Conservation (phyloP, 345 rosid species). For the Geranium brycei region DNA sequence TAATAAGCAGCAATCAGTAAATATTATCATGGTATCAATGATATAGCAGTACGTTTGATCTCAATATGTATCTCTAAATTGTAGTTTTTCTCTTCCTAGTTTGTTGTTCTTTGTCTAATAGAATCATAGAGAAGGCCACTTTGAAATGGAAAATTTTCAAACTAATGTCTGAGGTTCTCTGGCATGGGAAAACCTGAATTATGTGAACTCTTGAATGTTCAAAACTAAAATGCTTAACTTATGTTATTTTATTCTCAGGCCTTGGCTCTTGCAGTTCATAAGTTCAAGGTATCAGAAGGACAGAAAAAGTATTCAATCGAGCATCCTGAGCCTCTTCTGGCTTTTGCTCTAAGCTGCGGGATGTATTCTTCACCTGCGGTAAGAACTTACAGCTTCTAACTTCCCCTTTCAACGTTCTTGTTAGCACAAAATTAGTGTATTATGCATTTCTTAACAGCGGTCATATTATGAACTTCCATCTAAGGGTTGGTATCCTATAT, state of each 20-base stretch:
- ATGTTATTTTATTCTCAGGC: slow-evolving; percentile 29
- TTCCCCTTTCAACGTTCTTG: neutral
- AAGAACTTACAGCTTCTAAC: slow-evolving; percentile 12
- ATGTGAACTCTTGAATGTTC: neutral
- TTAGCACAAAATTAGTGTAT: neutral
- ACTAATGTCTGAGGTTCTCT: neutral
- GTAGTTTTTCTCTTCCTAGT: too few species aligned
- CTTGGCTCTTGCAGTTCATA: slow-evolving; percentile 74
- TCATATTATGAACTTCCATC: neutral
- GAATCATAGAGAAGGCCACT: too few species aligned
- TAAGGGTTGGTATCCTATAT: neutral
- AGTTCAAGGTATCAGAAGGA: slow-evolving; percentile 64
- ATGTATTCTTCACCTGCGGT: slow-evolving; percentile 90
- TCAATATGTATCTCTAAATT: too few species aligned
- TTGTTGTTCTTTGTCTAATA: too few species aligned
- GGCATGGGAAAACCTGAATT: neutral
- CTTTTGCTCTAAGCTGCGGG: slow-evolving; percentile 80
- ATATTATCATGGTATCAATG: too few species aligned
- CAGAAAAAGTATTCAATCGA: slow-evolving; percentile 49
- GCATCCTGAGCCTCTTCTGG: slow-evolving; percentile 48
- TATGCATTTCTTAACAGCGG: neutral
- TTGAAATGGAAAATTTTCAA: neutral
- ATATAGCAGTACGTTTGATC: too few species aligned
- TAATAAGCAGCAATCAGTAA: too few species aligned
- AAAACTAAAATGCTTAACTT: neutral